Base-by-base conservation (phyloP, 495 filamentous ascomycete species). In the Penicillium desertorum region DNA sequence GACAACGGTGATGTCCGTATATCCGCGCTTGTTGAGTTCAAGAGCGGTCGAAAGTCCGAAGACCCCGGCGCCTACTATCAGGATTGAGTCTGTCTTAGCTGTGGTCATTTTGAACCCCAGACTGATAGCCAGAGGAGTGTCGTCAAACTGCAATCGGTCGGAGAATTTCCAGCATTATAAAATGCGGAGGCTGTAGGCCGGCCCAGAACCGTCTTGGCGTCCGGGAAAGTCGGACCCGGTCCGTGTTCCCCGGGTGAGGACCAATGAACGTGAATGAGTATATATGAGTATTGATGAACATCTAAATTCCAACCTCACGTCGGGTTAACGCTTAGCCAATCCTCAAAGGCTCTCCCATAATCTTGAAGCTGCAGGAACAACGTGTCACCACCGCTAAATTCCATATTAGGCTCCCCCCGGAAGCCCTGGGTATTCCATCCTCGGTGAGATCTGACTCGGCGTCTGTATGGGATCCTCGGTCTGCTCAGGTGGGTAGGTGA, bases 1-100 rank as follows among this genome's bases (percentile, higher is more conserved):
- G 53, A 88, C 62, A 48, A 88, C 53, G 4, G 57, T 61, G 34
- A 67, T 61, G 22, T 67, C 57, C 2, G 17, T 52, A 36, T 66
- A 60, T 29, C 63, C 61, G 39, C 55, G 29, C 19, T 48, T 46
- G 11, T 47, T 43, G 2, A 63, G 52, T 23, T 63, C 37, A 23
- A 55, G 49, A 10, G 61, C 61, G 5, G 61, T 60, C 16, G 61
- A 60, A 9, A 60, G 57, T 22, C 61, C 61, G 29, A 63, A 63
- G 51, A 55, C 44, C 14, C 57, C 57, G 20, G 57, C 57, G 22
- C 57, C 57, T 30, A 59, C 37, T 16, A 59, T 59, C 43, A 59
- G 16, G 30, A 59, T 36, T 27, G 51, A 58, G 23, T 68, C 67
- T 20, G 23, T 65, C 43, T 73, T 72, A 1, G 63, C 65, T 0